phyloP scores from a whole-genome alignment of 345 rosid genomes.

The Kernera saxatilis region DNA sequence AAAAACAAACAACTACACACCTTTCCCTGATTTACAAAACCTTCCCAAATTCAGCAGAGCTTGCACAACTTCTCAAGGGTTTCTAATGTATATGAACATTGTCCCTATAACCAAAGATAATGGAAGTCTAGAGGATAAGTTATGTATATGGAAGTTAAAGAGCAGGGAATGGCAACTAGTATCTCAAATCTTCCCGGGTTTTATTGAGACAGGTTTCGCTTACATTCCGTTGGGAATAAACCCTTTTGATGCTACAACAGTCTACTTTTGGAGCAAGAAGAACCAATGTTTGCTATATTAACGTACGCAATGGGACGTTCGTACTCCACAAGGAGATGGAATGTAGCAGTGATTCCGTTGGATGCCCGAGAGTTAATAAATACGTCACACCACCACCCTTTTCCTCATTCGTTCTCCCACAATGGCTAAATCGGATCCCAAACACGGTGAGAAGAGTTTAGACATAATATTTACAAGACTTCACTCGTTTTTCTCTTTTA shows the following conservation, averaged over 20 bases:
- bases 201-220: not conserved
- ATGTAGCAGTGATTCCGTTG: not conserved
- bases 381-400: not conserved
- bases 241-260: not conserved
- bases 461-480: not conserved
- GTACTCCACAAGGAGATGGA: not conserved
- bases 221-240: not conserved
- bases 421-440: not conserved
- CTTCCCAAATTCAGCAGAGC: not conserved
- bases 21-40: not conserved
- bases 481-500: too few species aligned
- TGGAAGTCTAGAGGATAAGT: not conserved
- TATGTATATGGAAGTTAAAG: too few species aligned
- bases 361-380: not conserved
- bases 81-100: not conserved
- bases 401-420: not conserved
- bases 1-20: too few species aligned
- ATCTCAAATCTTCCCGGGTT: not conserved
- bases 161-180: not conserved
- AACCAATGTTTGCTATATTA: not conserved
- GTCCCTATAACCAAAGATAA: not conserved
- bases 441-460: not conserved
- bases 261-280: not conserved
- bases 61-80: not conserved
- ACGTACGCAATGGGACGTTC: not conserved